phyloP scores from a whole-genome alignment of 2,329 filamentous ascomycete species.

The Fusarium palustre region DNA sequence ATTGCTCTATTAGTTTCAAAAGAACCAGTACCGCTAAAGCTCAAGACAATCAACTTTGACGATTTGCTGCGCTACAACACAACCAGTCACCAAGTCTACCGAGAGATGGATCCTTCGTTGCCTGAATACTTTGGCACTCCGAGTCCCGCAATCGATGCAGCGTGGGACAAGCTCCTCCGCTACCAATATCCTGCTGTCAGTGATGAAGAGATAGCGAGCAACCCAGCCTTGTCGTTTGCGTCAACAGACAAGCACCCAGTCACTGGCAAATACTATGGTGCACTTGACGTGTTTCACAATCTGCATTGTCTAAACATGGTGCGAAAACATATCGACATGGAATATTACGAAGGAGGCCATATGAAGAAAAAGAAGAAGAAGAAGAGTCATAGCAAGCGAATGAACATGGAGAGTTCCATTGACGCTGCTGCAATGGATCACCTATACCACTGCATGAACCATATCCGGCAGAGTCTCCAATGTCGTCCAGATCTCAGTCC shows the following conservation, averaged over 20 bases:
- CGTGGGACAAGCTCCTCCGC: neutral
- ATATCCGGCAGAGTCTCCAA: constrained; percentile 3
- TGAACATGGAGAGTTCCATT: neutral
- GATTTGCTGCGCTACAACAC: neutral
- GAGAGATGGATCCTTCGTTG: neutral
- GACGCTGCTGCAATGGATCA: neutral
- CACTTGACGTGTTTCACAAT: constrained; percentile 3
- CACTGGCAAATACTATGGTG: neutral
- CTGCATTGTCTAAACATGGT: constrained; percentile 4
- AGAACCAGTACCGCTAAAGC: neutral
- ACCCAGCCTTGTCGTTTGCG: neutral
- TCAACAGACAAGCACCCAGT: neutral
- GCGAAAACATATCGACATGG: neutral
- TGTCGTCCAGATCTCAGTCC: constrained; percentile 1
- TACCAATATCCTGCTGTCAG: constrained; percentile 3
- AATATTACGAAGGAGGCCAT: neutral
- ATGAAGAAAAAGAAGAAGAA: neutral
- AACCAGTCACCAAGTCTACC: neutral
- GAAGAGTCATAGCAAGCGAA: neutral
- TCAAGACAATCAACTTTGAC: neutral
- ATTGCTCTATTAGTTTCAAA: neutral
- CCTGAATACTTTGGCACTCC: neutral
- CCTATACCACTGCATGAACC: constrained; percentile 1
- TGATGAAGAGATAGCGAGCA: neutral
- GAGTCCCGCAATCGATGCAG: neutral